These are phyloP conservation scores for Penicillium desertorum DNA, from an alignment of 495 filamentous ascomycete species.

Conservation along the genomic window DNA sequence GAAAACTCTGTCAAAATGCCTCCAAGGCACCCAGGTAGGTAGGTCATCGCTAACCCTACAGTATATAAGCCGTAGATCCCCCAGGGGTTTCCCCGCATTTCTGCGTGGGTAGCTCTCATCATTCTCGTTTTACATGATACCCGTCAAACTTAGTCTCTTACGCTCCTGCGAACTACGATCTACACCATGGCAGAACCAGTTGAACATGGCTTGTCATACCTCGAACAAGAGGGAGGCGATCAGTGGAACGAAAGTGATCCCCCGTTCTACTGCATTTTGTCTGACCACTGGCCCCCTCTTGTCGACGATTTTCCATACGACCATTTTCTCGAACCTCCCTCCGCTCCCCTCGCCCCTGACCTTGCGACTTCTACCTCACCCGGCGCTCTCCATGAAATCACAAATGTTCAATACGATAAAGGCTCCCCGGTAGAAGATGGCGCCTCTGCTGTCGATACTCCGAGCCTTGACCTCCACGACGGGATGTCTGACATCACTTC, in stretches of 20 bases:
- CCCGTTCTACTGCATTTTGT: neutral
- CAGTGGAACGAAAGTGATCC: neutral
- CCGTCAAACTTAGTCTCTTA: neutral
- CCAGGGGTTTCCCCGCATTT: neutral
- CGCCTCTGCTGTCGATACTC: neutral
- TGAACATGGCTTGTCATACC: neutral
- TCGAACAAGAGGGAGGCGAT: neutral
- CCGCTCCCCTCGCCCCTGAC: neutral
- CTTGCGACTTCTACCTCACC: neutral
- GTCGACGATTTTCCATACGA: neutral
- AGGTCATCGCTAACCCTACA: neutral
- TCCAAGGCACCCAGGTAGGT: constrained; percentile 10
- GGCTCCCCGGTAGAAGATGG: neutral
- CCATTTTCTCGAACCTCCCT: neutral
- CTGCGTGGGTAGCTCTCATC: neutral
- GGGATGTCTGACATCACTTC: neutral
- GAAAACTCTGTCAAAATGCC: constrained; percentile 5
- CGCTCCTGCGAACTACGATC: neutral
- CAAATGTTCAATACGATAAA: neutral
- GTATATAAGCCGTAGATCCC: constrained; percentile 3
- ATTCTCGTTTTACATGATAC: neutral
- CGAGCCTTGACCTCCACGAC: neutral
- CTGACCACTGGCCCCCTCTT: neutral
- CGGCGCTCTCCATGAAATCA: neutral
- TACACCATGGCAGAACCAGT: neutral